Evolutionary conservation across 1,284 basidiomycete species (phyloP), one percentile per base, ranked within the genome.

Genomic region (Melanopsichium pennsylvanicum): DNA sequence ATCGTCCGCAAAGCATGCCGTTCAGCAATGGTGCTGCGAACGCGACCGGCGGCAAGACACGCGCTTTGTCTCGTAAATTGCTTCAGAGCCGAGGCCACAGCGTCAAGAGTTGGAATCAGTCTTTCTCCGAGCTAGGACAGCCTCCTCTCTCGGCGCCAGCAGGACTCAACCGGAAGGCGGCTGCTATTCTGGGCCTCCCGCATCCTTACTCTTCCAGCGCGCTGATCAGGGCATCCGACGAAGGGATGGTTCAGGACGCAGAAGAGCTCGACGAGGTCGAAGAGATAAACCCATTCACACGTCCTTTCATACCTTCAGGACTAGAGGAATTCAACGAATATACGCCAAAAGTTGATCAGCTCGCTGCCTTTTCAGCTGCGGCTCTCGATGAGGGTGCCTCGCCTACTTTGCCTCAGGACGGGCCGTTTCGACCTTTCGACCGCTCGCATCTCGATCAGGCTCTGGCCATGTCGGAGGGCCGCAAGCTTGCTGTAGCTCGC

Each of bases 321-420:
- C 9, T 62, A 49, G 58, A 54, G 15, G 58, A 58, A 45, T 54
- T 62, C 46, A 54, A 58, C 38, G 54, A 61, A 32, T 49, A 49
- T 0, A 62, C 64, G 9, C 54, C 58, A 4, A 61, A 61, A n/a
- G 54, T 57, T 5, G 37, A 54, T 4, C 63, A 67, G 45, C 46
- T 67, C 8, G 52, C 57, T 11, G 48, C 63, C 4, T 57, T 62
- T 38, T 52, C 58, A 6, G 58, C 54, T 34, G 64, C 58, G 5
- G 58, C 58, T 18, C 49, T 61, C 0, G 64, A 68, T 16, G 54
- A 62, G 40, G 64, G 27, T 23, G 59, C 49, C 9, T 54, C 64
- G n/a, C 64, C 64, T 13, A 67, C 63, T 9, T 32, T 57, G 31
- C 58, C 64, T 38, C 39, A 68, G n/a, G 64, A 61, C 18, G 48